Evolutionary conservation across 768 basidiomycete genomes (phyloP), one percentile per base, ranked within the genome.

Genomic region (Podaxis sp.): DNA sequence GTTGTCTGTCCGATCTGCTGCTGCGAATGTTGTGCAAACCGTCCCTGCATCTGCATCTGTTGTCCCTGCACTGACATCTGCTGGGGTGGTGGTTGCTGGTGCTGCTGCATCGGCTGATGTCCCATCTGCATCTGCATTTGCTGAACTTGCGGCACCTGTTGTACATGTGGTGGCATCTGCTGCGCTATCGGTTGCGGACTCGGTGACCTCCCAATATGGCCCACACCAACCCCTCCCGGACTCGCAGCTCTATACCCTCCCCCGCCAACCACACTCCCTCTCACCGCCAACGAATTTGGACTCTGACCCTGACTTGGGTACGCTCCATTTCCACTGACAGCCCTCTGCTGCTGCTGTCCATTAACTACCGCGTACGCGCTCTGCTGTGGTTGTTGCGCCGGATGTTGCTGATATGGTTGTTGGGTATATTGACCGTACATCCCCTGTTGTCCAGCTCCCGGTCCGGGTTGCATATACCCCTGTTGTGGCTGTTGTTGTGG

Each of bases 1-100:
- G 90, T 92, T 51, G 87, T 88, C 68, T 93, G 87, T 0, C 86
- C 87, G 11, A 83, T 24, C 62, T 60, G 66, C 17, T 40, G 62
- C 67, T 68, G 65, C 8, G 40, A 28, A 13, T 36, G 52, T n/a
- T 41, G 49, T 28, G 52, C 53, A 40, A 50, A 55, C n/a, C 64
- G 38, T 44, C 26, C 24, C 38, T 44, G 38, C 24, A 22, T 15
- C 24, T 50, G 41, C 15, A 55, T 36, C 12, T 30, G 46, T 49
- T 30, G 50, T 33, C 36, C 59, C 22, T 59, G 58, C 46, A 13
- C 58, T 22, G 38, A 22, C 55, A 56, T 40, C 22, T 56, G 55
- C 33, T 10, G 33, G 10, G 33, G 33, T 33, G 33, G 33, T 8
- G n/a, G n/a, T 58, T 58, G 56, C 41, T 46, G 37, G 12, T 17